Evolutionary conservation across 2,329 filamentous ascomycete genomes (phyloP).

Genomic region (Curvularia verruculosa): DNA sequence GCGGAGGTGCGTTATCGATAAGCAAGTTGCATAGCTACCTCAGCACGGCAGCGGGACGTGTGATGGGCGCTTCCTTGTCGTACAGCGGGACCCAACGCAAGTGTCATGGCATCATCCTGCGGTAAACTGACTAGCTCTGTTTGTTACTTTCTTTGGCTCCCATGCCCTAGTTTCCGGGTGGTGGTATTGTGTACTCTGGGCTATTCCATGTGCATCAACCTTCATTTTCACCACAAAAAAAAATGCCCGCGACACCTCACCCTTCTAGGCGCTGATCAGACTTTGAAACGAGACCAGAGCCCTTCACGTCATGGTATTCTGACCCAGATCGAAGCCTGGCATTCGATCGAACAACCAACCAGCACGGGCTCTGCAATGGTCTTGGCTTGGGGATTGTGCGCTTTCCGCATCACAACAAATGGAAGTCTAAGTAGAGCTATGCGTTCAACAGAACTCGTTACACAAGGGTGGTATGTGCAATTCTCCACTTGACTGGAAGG

Average conservation of each 20-base stretch:
- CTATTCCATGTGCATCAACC: neutral
- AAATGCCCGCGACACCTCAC: neutral
- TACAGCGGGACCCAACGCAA: neutral
- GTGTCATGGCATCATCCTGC: neutral
- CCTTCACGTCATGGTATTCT: neutral
- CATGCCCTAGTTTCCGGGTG: neutral
- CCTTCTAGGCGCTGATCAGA: neutral
- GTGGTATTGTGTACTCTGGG: neutral
- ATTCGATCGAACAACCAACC: neutral
- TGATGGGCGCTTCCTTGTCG: neutral
- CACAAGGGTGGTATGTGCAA: neutral
- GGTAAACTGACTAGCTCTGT: neutral
- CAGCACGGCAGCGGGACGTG: neutral
- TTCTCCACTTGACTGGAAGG: neutral
- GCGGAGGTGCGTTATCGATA: slow-evolving; percentile 23
- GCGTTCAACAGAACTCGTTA: neutral
- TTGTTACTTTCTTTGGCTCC: neutral
- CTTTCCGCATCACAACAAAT: neutral
- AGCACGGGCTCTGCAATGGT: neutral
- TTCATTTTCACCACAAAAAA: neutral
- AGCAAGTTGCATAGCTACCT: neutral
- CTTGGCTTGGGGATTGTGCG: neutral
- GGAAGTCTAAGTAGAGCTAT: neutral
- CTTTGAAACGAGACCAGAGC: neutral
- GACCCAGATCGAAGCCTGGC: neutral